Evolutionary conservation across 208 protist species (phyloP).

Genomic region (Acanthamoeba lugdunensis): DNA sequence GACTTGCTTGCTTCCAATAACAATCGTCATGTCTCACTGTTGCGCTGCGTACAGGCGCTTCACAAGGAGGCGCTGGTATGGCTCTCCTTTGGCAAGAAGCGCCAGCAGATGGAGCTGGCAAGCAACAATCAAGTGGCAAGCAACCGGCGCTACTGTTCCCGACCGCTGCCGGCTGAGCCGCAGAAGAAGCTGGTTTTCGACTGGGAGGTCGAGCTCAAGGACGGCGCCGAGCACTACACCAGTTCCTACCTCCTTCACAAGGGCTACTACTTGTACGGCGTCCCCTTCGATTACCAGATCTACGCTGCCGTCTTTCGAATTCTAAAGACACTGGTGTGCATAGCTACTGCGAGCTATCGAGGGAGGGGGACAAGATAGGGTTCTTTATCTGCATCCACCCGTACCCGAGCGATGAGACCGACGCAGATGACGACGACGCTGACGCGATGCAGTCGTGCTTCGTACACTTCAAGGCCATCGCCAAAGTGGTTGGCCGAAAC

Average conservation of each 20-base stretch:
- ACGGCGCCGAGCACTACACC: slow-evolving; percentile 3
- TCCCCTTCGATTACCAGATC: background rate
- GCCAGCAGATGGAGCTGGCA: background rate
- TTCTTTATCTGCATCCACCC: slow-evolving; percentile 34
- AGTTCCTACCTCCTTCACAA: background rate
- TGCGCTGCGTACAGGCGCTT: background rate
- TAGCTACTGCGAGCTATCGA: slow-evolving; percentile 20
- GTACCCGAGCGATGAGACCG: background rate
- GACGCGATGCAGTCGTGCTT: background rate
- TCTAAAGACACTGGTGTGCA: background rate
- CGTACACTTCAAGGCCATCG: slow-evolving; percentile 2
- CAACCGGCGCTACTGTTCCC: background rate
- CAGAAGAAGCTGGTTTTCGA: slow-evolving; percentile 7
- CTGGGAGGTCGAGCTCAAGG: background rate
- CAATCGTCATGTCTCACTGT: too few relatives aligned
- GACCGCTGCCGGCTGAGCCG: background rate
- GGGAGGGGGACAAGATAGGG: slow-evolving; percentile 13
- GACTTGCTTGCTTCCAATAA: too few relatives aligned
- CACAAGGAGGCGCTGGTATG: background rate
- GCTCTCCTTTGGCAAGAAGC: background rate
- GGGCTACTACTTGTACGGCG: slow-evolving; percentile 12
- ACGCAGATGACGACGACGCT: background rate
- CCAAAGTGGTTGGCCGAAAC: background rate
- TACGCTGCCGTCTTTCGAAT: background rate
- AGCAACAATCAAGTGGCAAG: background rate